Evolutionary conservation across 2,329 filamentous ascomycete species (phyloP).

Genomic region (Pyricularia pennisetigena): DNA sequence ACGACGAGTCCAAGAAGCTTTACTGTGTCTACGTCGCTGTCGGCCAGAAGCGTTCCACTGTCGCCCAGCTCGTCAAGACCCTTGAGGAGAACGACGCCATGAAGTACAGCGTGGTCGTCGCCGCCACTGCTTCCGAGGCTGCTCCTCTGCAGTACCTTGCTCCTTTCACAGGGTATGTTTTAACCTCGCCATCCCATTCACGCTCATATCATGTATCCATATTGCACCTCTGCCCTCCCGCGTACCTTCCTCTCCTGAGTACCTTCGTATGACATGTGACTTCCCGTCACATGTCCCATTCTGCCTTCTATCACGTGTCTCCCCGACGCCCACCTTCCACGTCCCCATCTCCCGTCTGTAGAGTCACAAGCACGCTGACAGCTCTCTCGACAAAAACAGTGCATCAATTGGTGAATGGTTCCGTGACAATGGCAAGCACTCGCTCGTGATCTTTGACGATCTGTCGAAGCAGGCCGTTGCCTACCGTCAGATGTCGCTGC

Average conservation of each 20-base stretch:
- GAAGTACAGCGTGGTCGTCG: conserved; percentile 66
- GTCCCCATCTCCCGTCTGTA: background rate
- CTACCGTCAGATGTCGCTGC: conserved; percentile 97
- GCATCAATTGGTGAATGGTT: conserved; percentile 48
- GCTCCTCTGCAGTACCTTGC: conserved; percentile 90
- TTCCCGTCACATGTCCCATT: no score
- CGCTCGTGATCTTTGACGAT: conserved; percentile 88
- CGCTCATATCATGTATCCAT: no score
- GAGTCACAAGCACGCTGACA: background rate
- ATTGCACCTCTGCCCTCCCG: no score
- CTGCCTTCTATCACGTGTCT: no score
- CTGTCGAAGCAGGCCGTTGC: conserved; percentile 96
- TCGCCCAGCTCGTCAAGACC: conserved; percentile 98
- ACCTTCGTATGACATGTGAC: no score
- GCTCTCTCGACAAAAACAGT: no score
- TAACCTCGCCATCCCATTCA: no score
- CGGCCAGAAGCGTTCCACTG: conserved; percentile 98
- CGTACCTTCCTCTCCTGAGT: no score
- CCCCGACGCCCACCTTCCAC: no score
- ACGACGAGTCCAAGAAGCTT: conserved; percentile 94
- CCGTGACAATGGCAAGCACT: conserved; percentile 77
- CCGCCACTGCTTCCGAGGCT: conserved; percentile 94
- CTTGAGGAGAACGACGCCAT: conserved; percentile 99
- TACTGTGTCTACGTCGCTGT: conserved; percentile 99
- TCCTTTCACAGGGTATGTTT: conserved; percentile 64